Conservation (phyloP, 2,329 filamentous ascomycete genomes). For the Aaosphaeria pasadenensis region DNA sequence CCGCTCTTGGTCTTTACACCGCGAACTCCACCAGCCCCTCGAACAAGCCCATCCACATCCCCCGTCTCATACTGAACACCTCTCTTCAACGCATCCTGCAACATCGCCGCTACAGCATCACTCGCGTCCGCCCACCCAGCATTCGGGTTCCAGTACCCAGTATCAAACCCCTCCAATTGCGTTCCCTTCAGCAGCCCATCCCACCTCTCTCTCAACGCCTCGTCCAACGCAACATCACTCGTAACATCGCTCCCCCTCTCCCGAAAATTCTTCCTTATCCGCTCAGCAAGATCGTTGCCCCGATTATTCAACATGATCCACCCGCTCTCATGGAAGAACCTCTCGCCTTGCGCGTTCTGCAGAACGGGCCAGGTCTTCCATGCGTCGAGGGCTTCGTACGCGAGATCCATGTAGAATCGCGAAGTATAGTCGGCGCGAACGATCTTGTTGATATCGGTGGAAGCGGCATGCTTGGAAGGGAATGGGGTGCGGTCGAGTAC, state of each 20-base stretch:
- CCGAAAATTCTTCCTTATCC: slow-evolving; percentile 55
- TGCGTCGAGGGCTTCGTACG: slow-evolving; percentile 38
- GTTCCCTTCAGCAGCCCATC: slow-evolving; percentile 38
- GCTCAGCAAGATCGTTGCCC: slow-evolving; percentile 46
- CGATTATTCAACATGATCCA: slow-evolving; percentile 56
- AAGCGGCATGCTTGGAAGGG: slow-evolving; percentile 52
- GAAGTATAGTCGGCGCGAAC: slow-evolving; percentile 59
- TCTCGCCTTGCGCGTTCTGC: slow-evolving; percentile 3
- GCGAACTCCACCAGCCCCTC: slow-evolving; percentile 30
- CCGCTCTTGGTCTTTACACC: slow-evolving; percentile 53
- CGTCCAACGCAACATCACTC: slow-evolving; percentile 10
- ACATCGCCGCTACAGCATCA: slow-evolving; percentile 44
- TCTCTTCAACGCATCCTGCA: slow-evolving; percentile 41
- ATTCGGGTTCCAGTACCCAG: slow-evolving; percentile 39
- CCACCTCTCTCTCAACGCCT: slow-evolving; percentile 41
- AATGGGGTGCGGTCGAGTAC: slow-evolving; percentile 30
- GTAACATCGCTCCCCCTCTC: slow-evolving; percentile 42
- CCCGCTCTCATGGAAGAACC: slow-evolving; percentile 58
- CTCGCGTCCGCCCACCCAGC: slow-evolving; percentile 54
- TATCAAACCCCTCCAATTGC: slow-evolving; percentile 39
- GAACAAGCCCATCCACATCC: slow-evolving; percentile 44
- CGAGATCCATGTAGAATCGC: slow-evolving; percentile 53
- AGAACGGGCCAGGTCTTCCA: slow-evolving; percentile 32
- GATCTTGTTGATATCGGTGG: slow-evolving; percentile 62
- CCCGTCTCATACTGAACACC: slow-evolving; percentile 47